Evolutionary conservation across 495 filamentous ascomycete species (phyloP), one percentile per base, ranked within the genome.

Genomic region (Aspergillus ellipticus): DNA sequence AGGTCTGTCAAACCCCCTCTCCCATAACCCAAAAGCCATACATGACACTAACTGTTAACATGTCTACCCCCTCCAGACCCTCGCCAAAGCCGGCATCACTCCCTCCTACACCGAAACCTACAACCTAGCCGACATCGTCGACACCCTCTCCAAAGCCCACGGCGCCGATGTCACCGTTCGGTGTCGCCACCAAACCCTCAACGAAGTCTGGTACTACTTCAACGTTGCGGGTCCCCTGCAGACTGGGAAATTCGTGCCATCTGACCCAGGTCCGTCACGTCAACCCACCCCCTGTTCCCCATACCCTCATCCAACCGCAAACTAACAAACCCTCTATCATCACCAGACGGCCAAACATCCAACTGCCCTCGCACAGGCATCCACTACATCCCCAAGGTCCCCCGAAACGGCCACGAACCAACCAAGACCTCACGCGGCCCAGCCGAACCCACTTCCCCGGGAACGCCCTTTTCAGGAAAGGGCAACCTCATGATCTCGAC

Each of bases 161-260:
- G 89, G 89, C 16, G 77, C 81, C 15, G 71, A 76, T 2, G 89
- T 90, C 8, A 85, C 85, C 13, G 74, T 96, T 6, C 82, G 85
- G 43, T 96, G 92, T 69, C 67, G 65, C 0, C 66, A 69, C 10
- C 75, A 76, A 19, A 66, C 75, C 8, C 70, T 96, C 22, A 86
- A 91, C 61, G 86, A 95, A 71, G 83, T 89, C 20, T 94, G 89
- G 88, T 96, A 96, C 65, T 82, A 85, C 56, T 96, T 87, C 74
- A 87, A 92, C 60, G 82, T 96, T 10, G 80, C 81, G 49, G 92
- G 92, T 26, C 85, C 81, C 54, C 68, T 96, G 37, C 88, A 90
- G 65, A 85, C 79, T 6, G 91, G 90, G 21, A 71, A 82, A 49
- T 95, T 95, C 63, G 79, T 91, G 17, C 74, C 89, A 17, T 74